phyloP scores from a whole-genome alignment of 306 rosid species.

The Boehmeria nivea region DNA sequence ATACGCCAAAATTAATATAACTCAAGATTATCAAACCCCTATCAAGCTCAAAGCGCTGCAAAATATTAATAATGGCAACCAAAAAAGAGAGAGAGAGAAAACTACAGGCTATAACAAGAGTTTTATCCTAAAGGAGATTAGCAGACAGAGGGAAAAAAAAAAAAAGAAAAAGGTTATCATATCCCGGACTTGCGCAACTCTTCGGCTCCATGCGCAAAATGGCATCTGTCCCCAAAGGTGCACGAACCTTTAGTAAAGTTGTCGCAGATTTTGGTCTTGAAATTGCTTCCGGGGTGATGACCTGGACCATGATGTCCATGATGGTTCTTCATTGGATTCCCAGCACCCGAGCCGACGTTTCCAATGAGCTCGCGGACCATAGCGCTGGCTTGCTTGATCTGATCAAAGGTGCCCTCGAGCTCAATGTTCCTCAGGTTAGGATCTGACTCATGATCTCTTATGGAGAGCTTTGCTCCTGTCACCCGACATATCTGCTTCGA shows the following conservation, averaged over 20 bases:
- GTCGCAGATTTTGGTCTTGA: constrained; percentile 77
- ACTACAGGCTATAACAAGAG: constrained; percentile 10
- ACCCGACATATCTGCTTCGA: constrained; percentile 74
- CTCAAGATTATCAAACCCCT: constrained; percentile 5
- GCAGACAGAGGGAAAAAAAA: neutral
- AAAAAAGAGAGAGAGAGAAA: neutral
- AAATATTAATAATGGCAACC: neutral
- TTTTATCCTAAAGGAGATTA: constrained; percentile 11
- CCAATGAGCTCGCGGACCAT: constrained; percentile 78
- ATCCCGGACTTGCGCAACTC: constrained; percentile 60
- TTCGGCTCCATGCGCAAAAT: constrained; percentile 74
- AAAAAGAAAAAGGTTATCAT: constrained; percentile 9
- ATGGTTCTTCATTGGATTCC: constrained; percentile 39
- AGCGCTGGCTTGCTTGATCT: constrained; percentile 70
- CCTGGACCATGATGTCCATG: constrained; percentile 22
- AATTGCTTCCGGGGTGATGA: constrained; percentile 34
- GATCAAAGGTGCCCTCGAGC: constrained; percentile 77
- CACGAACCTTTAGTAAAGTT: constrained; percentile 64
- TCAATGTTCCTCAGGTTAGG: constrained; percentile 69
- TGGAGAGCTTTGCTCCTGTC: constrained; percentile 76
- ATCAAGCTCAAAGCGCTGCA: neutral
- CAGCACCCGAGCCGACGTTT: constrained; percentile 50
- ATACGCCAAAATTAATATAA: no score
- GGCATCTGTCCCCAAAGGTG: constrained; percentile 86
- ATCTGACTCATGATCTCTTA: constrained; percentile 71